Percentiles rank a stretch among this genome's conserved stretches.
These are phyloP conservation scores for Ballota nigra DNA, from an alignment of 257 asterid species.

Conservation along the genomic window DNA sequence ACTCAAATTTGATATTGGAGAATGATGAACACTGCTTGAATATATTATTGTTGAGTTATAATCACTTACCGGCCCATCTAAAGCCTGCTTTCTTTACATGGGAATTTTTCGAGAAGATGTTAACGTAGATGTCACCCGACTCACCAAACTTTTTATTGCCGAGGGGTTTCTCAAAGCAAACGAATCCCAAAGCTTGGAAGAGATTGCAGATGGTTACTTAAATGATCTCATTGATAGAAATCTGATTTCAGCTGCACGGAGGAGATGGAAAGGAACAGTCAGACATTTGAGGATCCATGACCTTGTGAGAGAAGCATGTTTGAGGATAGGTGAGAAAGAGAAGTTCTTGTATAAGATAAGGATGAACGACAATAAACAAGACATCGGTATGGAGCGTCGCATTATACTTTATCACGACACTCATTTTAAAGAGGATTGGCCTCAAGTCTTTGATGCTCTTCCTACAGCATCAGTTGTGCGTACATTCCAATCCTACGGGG, in stretches of 20 bases:
- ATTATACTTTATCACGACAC: too few species aligned
- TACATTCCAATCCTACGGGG: neutral
- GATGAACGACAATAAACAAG: neutral
- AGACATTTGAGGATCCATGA: neutral
- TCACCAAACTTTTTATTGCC: neutral
- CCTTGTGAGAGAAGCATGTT: too few species aligned
- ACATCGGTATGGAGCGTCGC: neutral
- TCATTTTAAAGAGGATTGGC: too few species aligned
- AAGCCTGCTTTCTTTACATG: too few species aligned
- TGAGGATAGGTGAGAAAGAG: too few species aligned
- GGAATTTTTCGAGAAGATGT: neutral
- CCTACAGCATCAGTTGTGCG: neutral
- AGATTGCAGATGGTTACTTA: neutral
- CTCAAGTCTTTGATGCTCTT: too few species aligned
- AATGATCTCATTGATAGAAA: constrained; percentile 5
- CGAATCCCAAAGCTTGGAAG: constrained; percentile 3
- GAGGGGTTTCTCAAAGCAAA: neutral
- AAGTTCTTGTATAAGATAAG: neutral
- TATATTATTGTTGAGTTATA: too few species aligned
- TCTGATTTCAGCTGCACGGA: neutral
- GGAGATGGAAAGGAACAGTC: neutral
- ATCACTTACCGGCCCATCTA: too few species aligned
- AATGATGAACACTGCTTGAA: neutral
- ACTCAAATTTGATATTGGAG: neutral
- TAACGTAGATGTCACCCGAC: neutral